A percentile compares a stretch with the other conserved stretches of the same genome.
Conservation (phyloP, 176 grass and related monocot genomes). For the Rhipidocladum racemiflorum region DNA sequence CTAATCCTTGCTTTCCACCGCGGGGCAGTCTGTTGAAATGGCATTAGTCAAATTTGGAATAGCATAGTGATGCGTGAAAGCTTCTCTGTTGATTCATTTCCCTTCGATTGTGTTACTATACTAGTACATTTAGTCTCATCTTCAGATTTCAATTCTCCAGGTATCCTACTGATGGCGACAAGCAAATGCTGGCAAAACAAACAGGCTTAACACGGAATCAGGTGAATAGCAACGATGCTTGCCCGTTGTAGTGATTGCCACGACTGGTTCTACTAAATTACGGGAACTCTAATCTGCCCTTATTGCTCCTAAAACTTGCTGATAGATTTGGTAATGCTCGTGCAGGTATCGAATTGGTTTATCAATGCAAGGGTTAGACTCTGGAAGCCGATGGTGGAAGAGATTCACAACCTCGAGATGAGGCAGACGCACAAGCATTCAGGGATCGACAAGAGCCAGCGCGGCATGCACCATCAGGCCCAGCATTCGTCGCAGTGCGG, state of each 20-base stretch:
- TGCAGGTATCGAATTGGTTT: slow-evolving; percentile 97
- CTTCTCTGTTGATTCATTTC: not conserved
- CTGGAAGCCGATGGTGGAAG: slow-evolving; percentile 99
- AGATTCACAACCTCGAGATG: slow-evolving; percentile 92
- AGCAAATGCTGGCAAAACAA: slow-evolving; percentile 89
- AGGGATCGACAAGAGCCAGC: slow-evolving; percentile 36
- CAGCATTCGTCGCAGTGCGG: slow-evolving; percentile 47
- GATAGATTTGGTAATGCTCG: not conserved
- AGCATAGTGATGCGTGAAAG: not conserved
- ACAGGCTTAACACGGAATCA: slow-evolving; percentile 78
- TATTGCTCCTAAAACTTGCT: not conserved
- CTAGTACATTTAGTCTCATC: not conserved
- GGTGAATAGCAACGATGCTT: slow-evolving; percentile 10
- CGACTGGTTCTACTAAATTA: not conserved
- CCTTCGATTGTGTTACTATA: not conserved
- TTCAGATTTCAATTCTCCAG: slow-evolving; percentile 16
- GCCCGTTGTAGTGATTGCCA: not conserved
- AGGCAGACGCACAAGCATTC: slow-evolving; percentile 60
- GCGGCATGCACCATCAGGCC: slow-evolving; percentile 21
- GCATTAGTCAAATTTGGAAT: not conserved
- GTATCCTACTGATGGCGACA: slow-evolving; percentile 87
- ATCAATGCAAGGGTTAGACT: slow-evolving; percentile 96
- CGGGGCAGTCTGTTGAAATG: not conserved
- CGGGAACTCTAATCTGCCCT: not conserved
- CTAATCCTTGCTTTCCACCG: no score